phyloP scores from a whole-genome alignment of 2,329 filamentous ascomycete species.

The Fusarium poae region DNA sequence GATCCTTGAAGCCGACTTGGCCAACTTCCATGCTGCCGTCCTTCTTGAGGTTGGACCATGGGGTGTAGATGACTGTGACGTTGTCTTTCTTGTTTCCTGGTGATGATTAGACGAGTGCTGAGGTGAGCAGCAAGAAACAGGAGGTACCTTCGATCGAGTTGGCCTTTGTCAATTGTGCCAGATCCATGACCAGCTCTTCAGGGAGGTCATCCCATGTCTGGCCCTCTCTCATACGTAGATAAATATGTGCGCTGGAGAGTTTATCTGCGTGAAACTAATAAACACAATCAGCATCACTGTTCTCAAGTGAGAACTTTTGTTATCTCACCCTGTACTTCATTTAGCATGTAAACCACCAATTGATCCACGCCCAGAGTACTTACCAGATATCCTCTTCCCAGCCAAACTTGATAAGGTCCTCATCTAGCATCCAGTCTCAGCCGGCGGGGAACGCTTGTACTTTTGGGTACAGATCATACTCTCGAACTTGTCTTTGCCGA shows the following conservation, averaged over 20 bases:
- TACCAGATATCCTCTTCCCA: conserved; percentile 97
- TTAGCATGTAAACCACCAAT: conserved; percentile 18
- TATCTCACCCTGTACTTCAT: conserved; percentile 39
- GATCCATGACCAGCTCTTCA: conserved; percentile 80
- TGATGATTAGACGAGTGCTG: background rate
- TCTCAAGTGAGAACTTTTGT: background rate
- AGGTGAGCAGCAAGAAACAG: accelerated
- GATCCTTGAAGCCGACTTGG: conserved; percentile 94
- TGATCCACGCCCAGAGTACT: conserved; percentile 41
- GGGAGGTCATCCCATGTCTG: conserved; percentile 88
- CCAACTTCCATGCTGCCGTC: conserved; percentile 95
- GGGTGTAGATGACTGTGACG: conserved; percentile 95
- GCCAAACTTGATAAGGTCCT: conserved; percentile 94
- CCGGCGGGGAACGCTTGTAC: conserved; percentile 14
- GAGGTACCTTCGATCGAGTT: conserved; percentile 91
- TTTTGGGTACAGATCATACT: conserved; percentile 70
- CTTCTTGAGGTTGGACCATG: conserved; percentile 96
- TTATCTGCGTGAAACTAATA: conserved; percentile 96
- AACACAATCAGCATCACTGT: background rate
- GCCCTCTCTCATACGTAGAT: conserved; percentile 83
- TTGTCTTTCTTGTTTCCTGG: conserved; percentile 98
- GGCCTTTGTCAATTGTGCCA: conserved; percentile 97
- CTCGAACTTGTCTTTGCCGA: conserved; percentile 99
- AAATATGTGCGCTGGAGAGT: conserved; percentile 95
- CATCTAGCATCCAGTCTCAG: conserved; percentile 71